Percentiles rank a stretch among this genome's conserved stretches.
phyloP scores from a whole-genome alignment of 371 early-diverging fungal genomes.

The Rhizopus microsporus region DNA sequence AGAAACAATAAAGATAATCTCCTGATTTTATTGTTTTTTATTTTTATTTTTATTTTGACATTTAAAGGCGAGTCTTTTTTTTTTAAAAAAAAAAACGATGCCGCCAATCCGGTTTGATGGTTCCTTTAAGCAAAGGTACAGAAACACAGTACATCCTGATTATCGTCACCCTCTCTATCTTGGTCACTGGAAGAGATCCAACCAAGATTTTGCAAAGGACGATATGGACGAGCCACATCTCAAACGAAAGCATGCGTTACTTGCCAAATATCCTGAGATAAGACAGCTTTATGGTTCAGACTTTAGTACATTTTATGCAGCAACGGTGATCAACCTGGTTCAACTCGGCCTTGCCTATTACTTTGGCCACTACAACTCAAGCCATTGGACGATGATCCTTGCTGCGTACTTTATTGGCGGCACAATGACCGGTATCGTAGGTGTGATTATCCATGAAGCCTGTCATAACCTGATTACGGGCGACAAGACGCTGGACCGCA shows the following conservation, averaged over 20 bases:
- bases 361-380: constrained; percentile 68
- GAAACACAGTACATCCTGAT: constrained; percentile 54
- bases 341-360: constrained; percentile 81
- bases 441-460: constrained; percentile 90
- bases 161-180: constrained; percentile 78
- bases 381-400: constrained; percentile 58
- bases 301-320: constrained; percentile 73
- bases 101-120: neutral
- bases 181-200: constrained; percentile 83
- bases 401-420: constrained; percentile 86
- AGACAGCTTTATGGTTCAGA: constrained; percentile 84
- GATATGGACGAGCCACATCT: constrained; percentile 95
- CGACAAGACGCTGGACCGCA: constrained; percentile 71
- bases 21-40: neutral
- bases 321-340: constrained; percentile 63
- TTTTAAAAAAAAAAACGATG: neutral
- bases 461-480: constrained; percentile 82
- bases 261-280: constrained; percentile 89
- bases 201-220: constrained; percentile 82
- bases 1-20: neutral
- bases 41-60: no score
- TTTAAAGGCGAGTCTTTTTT: neutral
- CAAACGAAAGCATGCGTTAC: constrained; percentile 86
- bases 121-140: no score
- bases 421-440: constrained; percentile 74